phyloP scores from a whole-genome alignment of 768 basidiomycete genomes.

The Amanita fuliginea region DNA sequence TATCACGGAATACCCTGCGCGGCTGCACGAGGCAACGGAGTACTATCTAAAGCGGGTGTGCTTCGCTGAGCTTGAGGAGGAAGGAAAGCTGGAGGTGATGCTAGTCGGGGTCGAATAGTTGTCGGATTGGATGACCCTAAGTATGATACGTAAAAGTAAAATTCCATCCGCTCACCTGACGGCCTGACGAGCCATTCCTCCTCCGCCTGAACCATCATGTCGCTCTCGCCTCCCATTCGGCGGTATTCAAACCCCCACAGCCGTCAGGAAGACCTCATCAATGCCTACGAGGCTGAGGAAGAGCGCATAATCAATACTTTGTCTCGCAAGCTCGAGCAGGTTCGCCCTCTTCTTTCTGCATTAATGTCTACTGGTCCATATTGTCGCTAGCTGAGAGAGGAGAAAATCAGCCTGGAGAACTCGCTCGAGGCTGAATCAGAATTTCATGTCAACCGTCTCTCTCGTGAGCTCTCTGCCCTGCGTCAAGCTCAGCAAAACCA shows the following conservation, averaged over 20 bases:
- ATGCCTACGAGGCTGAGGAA: slow-evolving; percentile 85
- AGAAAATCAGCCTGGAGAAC: slow-evolving; percentile 79
- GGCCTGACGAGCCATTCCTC: background rate
- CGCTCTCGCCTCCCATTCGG: slow-evolving; percentile 46
- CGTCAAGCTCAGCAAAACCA: slow-evolving; percentile 48
- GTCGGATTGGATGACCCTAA: background rate
- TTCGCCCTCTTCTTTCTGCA: slow-evolving; percentile 17
- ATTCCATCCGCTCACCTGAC: background rate
- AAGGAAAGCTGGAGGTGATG: background rate
- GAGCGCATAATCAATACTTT: slow-evolving; percentile 79
- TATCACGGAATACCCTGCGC: slow-evolving; percentile 10
- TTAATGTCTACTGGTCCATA: background rate
- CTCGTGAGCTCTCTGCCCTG: slow-evolving; percentile 57
- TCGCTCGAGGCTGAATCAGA: slow-evolving; percentile 79
- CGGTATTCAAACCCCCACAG: slow-evolving; percentile 43
- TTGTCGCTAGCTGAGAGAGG: slow-evolving; percentile 53
- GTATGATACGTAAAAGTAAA: background rate
- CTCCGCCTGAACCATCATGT: slow-evolving; percentile 17
- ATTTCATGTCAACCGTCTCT: slow-evolving; percentile 68
- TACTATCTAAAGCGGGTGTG: background rate
- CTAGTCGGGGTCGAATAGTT: background rate
- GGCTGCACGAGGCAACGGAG: slow-evolving; percentile 10
- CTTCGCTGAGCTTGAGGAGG: background rate
- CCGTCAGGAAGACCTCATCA: slow-evolving; percentile 69
- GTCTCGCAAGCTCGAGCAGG: slow-evolving; percentile 78